Evolutionary conservation across 192 early-diverging fungal genomes (phyloP), one percentile per base, ranked within the genome.

Genomic region (Umbelopsis ramanniana): DNA sequence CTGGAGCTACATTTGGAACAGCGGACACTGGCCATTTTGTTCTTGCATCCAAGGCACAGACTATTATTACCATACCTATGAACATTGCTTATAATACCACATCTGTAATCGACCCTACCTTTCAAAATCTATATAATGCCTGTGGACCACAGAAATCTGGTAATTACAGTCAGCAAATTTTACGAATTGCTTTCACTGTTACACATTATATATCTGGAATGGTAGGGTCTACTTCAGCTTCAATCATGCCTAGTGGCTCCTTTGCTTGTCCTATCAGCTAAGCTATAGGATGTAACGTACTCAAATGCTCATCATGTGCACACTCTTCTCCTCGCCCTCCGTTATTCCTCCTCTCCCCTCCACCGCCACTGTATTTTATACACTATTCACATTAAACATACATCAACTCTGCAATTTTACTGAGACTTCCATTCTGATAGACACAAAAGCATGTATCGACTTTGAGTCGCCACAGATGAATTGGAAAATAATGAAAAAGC

Each of bases 131-230:
- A 7, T 66, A 43, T 15, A 46, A 43, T 50, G 54, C 76, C 14
- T 78, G 76, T 55, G 50, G 48, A 46, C 7, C 54, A 29, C 46
- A 66, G 22, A 43, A 52, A 15, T 15, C 67, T 53, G 60, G 46
- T 29, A 60, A 38, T 19, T n/a, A 29, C 46, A 60, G 66, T 5
- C 68, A 69, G 48, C 72, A 78, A 22, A 29, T 60, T 14, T 40
- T 78, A 17, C 22, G 74, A 23, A 48, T 78, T 6, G 37, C 38
- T 1, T 78, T 78, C 50, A 21, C 52, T 14, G 43, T 78, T 7
- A 70, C 67, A 9, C 74, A 74, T 60, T 63, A 69, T 45, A 70
- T 78, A 26, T 54, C 57, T 63, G 70, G 72, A 1, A 35, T 78
- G 24, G 70, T 52, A 14, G 74, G 77, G 77, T 68, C 69, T 26